Percentiles rank a stretch among this genome's conserved stretches.
phyloP scores from a whole-genome alignment of 108 stramenopile genomes.

The Pseudonitzschia pungens region DNA sequence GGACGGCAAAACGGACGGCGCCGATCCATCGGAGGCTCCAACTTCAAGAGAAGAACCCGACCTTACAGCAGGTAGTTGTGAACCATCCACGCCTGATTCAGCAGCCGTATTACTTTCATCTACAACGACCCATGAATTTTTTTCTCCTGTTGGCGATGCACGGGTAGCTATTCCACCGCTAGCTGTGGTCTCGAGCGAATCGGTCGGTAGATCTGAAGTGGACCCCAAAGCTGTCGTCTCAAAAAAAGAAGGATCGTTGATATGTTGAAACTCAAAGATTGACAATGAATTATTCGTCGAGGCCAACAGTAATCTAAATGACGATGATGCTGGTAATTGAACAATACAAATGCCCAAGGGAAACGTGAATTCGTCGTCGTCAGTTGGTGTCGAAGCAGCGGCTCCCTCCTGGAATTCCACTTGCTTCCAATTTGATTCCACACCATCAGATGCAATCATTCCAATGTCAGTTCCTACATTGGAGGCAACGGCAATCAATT shows the following conservation, averaged over 20 bases:
- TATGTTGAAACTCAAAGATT: slow-evolving; percentile 34
- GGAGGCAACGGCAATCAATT: slow-evolving; percentile 63
- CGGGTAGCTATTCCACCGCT: neutral
- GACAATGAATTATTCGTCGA: slow-evolving; percentile 66
- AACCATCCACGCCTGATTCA: neutral
- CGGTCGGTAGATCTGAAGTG: slow-evolving; percentile 10
- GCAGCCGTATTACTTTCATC: neutral
- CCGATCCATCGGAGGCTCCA: slow-evolving; percentile 4
- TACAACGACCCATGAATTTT: slow-evolving; percentile 9
- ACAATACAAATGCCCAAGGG: slow-evolving; percentile 62
- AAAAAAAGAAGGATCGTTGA: slow-evolving; percentile 26
- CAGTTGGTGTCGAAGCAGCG: slow-evolving; percentile 62
- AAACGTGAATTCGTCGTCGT: slow-evolving; percentile 81
- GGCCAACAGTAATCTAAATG: slow-evolving; percentile 38
- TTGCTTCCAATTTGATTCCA: slow-evolving; percentile 42
- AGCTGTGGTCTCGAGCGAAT: slow-evolving; percentile 13
- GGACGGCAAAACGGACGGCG: slow-evolving; percentile 16
- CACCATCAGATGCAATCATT: slow-evolving; percentile 32
- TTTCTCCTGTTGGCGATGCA: neutral
- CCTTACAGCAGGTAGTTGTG: neutral
- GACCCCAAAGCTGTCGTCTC: neutral
- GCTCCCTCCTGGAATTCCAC: slow-evolving; percentile 76
- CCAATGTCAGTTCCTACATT: slow-evolving; percentile 76
- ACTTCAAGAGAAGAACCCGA: slow-evolving; percentile 3
- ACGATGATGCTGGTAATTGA: slow-evolving; percentile 25